phyloP scores from a whole-genome alignment of 1,284 basidiomycete genomes.

The Phellopilus nigrolimitatus region DNA sequence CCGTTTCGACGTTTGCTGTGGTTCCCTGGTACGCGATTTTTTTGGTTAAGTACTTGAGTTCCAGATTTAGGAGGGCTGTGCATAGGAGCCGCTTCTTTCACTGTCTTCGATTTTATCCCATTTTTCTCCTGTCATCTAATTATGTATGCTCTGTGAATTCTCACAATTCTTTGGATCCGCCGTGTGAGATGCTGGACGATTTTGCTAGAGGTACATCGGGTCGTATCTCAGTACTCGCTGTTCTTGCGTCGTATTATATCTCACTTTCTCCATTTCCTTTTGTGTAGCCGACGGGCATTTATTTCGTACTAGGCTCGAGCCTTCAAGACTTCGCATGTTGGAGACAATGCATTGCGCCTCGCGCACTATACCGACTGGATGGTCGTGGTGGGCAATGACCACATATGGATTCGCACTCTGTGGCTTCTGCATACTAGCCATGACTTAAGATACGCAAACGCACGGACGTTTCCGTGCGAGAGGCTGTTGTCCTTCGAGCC shows the following conservation, averaged over 20 bases:
- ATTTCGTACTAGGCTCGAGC: too few species aligned
- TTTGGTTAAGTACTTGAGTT: too few species aligned
- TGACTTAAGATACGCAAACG: not conserved
- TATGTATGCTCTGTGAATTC: not conserved
- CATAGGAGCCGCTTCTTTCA: not conserved
- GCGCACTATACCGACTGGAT: too few species aligned
- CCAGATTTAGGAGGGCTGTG: too few species aligned
- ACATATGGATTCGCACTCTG: not conserved
- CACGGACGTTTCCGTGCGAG: constrained; percentile 12
- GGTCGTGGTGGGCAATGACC: not conserved
- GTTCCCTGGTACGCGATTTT: not conserved
- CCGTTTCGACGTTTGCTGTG: too few species aligned
- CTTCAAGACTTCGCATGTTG: too few species aligned
- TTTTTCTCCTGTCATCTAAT: not conserved
- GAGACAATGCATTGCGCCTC: too few species aligned
- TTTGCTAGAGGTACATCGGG: not conserved
- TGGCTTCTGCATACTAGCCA: not conserved
- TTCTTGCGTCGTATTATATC: too few species aligned
- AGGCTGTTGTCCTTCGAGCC: not conserved
- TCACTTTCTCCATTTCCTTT: too few species aligned
- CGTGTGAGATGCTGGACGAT: not conserved
- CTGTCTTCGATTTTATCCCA: not conserved
- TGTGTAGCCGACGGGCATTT: too few species aligned
- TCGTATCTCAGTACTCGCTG: too few species aligned
- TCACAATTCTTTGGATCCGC: not conserved